Evolutionary conservation across 208 protist species (phyloP).

Genomic region (Leishmania braziliensis): DNA sequence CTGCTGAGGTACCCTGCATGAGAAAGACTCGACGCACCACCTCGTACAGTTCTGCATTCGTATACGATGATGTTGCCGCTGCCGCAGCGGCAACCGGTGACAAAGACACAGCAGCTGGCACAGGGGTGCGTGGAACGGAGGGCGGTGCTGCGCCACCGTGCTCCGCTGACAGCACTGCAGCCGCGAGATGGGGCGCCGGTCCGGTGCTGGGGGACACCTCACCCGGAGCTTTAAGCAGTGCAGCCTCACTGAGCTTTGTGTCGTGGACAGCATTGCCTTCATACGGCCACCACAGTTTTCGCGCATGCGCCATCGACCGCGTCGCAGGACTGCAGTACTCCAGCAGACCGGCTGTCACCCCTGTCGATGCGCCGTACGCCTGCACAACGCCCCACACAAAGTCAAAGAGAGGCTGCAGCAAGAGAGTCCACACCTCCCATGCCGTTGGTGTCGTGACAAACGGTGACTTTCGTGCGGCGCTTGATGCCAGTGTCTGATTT

Average conservation of each 20-base stretch:
- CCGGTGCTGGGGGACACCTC: not conserved
- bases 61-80: conserved; percentile 10
- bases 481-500: not conserved
- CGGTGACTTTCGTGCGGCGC: not conserved
- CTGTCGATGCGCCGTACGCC: conserved; percentile 13
- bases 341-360: conserved; percentile 10
- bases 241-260: not conserved
- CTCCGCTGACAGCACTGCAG: not conserved
- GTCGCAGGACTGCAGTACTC: conserved; percentile 30
- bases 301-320: conserved; percentile 16
- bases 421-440: conserved; percentile 15
- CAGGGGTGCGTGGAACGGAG: not conserved
- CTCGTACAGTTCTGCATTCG: conserved; percentile 27
- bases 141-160: not conserved
- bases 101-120: not conserved
- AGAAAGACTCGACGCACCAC: conserved; percentile 30
- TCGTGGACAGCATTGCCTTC: not conserved
- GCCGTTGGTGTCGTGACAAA: not conserved
- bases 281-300: not conserved
- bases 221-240: not conserved
- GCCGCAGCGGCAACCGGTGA: not conserved
- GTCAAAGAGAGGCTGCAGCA: conserved; percentile 34
- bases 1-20: conserved; percentile 22
- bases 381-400: conserved; percentile 27
- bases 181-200: not conserved